Evolutionary conservation across 2,329 filamentous ascomycete species (phyloP), one percentile per base, ranked within the genome.

Genomic region (Verticillium zaregamsianum): DNA sequence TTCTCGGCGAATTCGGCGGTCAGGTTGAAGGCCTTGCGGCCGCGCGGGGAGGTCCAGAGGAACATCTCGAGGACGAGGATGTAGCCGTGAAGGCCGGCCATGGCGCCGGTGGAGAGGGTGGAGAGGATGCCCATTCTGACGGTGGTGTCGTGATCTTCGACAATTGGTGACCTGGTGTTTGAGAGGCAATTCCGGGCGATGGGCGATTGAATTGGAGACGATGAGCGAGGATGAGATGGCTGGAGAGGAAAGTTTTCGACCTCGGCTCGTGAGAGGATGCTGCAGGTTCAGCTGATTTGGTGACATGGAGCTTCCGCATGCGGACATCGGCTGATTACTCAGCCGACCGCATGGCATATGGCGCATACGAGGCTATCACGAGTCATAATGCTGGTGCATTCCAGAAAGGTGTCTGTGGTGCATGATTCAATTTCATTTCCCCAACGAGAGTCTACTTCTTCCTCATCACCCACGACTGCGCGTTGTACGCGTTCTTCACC

Each of bases 391-490:
- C 45, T 49, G n/a, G 45, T 23, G 45, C 45, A 49, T 49, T 25
- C n/a, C 45, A 49, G 28, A n/a, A 1, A 49, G 45, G 45, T 49
- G 8, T 25, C 6, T 23, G 8, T 9, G n/a, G 11, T 49, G n/a
- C 45, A 49, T 49, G 8, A 20, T 49, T 49, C 4, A 2, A 3
- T 25, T 23, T 49, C 20, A n/a, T 45, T 45, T 20, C 20, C 17
- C 7, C n/a, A 3, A 23, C 4, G n/a, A 20, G 20, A 49, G 2
- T 23, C 55, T 61, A 65, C 55, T 61, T 62, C 60, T 69, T 69
- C 39, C 63, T 67, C 2, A 80, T 83, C 3, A 82, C 74, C 84
- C 83, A 87, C 35, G 79, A 80, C 68, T 86, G 83, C 28, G 82
- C 82, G 59, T 77, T 72, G 63, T 86, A 86, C 2, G 80, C 80